A percentile compares a stretch with the other conserved stretches of the same genome.
These are phyloP conservation scores for Botrytis elliptica DNA, from an alignment of 2,329 filamentous ascomycete genomes.

Conservation along the genomic window DNA sequence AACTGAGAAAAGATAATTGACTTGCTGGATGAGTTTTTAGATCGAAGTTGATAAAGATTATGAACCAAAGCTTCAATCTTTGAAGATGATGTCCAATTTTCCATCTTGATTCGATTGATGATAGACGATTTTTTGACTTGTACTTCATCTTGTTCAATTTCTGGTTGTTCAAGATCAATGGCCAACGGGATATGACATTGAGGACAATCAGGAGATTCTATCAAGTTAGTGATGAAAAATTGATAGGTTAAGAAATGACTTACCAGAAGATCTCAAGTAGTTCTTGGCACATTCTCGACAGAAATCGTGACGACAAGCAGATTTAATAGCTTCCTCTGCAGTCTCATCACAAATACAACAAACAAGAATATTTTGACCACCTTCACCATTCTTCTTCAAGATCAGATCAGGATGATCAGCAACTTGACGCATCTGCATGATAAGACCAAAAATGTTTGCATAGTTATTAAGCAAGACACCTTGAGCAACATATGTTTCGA, in stretches of 20 bases:
- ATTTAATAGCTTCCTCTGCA: conserved; percentile 90
- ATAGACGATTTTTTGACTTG: conserved; percentile 93
- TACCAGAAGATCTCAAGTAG: conserved; percentile 76
- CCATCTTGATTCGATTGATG: conserved; percentile 98
- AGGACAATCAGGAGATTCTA: conserved; percentile 70
- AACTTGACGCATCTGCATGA: conserved; percentile 99
- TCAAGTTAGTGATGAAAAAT: conserved; percentile 28
- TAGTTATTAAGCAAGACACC: conserved; percentile 97
- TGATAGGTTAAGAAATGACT: conserved; percentile 39
- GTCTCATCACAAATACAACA: conserved; percentile 97
- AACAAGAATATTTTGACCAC: conserved; percentile 84
- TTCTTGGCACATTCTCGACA: conserved; percentile 77
- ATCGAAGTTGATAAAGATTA: conserved; percentile 87
- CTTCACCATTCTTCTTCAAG: conserved; percentile 80
- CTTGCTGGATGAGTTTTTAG: conserved; percentile 90
- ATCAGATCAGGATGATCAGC: conserved; percentile 95
- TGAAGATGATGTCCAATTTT: conserved; percentile 96
- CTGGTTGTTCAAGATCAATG: conserved; percentile 92
- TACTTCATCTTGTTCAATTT: conserved; percentile 87
- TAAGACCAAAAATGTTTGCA: conserved; percentile 96
- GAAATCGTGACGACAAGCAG: conserved; percentile 90
- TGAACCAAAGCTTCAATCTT: conserved; percentile 98
- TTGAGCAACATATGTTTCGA: conserved; percentile 92
- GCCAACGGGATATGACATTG: conserved; percentile 85
- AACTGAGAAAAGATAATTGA: conserved; percentile 98